These are phyloP conservation scores for Naganishia albida DNA, from an alignment of 1,284 basidiomycete genomes.

Conservation along the genomic window DNA sequence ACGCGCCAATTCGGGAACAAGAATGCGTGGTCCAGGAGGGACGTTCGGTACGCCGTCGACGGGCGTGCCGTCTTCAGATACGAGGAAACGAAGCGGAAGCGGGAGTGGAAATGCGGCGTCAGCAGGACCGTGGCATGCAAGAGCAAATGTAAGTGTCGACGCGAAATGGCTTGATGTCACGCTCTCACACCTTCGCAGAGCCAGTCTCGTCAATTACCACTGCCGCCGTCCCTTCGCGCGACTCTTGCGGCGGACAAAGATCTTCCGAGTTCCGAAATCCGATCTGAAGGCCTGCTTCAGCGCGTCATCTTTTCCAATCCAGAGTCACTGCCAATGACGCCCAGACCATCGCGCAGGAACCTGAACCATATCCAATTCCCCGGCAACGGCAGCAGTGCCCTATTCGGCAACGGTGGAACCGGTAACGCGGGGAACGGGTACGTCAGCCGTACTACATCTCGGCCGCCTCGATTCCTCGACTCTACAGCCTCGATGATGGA, in stretches of 20 bases:
- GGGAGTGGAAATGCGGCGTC: slow-evolving; percentile 1
- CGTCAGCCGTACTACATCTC: slow-evolving; percentile 4
- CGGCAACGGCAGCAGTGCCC: not conserved
- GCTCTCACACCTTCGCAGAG: not conserved
- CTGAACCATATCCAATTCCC: slow-evolving; percentile 2
- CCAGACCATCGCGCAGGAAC: slow-evolving; percentile 23
- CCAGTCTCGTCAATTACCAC: slow-evolving; percentile 14
- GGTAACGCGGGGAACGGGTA: slow-evolving; percentile 22
- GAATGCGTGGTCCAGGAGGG: slow-evolving; percentile 2
- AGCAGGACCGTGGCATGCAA: slow-evolving; percentile 5
- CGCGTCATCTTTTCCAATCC: slow-evolving; percentile 34
- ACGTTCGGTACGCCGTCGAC: slow-evolving; percentile 2
- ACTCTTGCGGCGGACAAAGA: slow-evolving; percentile 34
- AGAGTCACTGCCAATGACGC: slow-evolving; percentile 32
- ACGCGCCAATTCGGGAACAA: slow-evolving; percentile 22
- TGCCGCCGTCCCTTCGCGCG: slow-evolving; percentile 31
- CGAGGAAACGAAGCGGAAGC: slow-evolving; percentile 15
- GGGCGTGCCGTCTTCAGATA: not conserved
- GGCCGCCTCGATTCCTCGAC: slow-evolving; percentile 20
- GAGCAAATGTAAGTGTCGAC: not conserved
- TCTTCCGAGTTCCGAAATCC: slow-evolving; percentile 31
- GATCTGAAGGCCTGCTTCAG: slow-evolving; percentile 34
- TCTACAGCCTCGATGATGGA: slow-evolving; percentile 16
- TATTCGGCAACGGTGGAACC: slow-evolving; percentile 3
- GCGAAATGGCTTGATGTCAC: not conserved